Conservation (phyloP, 805 yeast species). For the Candida methanosorbosa region DNA sequence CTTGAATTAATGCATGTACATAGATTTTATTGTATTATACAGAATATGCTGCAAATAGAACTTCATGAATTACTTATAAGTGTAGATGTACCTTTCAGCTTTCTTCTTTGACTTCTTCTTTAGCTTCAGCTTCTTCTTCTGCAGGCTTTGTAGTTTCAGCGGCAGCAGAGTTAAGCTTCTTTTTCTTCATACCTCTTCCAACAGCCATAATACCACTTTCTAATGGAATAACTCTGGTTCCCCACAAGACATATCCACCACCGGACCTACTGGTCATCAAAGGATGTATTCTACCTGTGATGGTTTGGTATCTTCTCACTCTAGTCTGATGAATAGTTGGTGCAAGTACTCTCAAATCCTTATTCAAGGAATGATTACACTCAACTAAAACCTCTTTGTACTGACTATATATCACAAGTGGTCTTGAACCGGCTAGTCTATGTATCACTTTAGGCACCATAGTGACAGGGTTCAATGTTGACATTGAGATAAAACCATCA, state of each 20-base stretch:
- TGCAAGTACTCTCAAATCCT: constrained; percentile 66
- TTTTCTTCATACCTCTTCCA: constrained; percentile 51
- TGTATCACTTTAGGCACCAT: constrained; percentile 55
- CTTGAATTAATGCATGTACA: neutral
- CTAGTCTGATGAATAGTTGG: constrained; percentile 78
- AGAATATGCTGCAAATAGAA: too few species aligned
- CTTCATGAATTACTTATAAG: too few species aligned
- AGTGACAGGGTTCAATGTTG: constrained; percentile 62
- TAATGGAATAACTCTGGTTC: constrained; percentile 68
- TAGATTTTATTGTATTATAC: neutral
- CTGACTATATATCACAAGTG: constrained; percentile 75
- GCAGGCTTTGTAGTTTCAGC: constrained; percentile 7
- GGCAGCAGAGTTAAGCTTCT: constrained; percentile 14
- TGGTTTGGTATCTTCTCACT: constrained; percentile 83
- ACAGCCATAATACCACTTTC: constrained; percentile 55
- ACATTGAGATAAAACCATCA: constrained; percentile 69
- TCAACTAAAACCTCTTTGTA: constrained; percentile 74
- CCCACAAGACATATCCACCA: constrained; percentile 82
- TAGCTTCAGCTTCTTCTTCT: constrained; percentile 2
- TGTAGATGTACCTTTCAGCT: too few species aligned
- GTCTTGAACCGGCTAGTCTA: constrained; percentile 75
- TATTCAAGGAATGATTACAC: constrained; percentile 57
- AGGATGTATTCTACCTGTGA: constrained; percentile 93
- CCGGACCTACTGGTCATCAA: constrained; percentile 87
- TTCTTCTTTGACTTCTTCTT: neutral